Percentiles rank a stretch among this genome's conserved stretches.
These are phyloP conservation scores for Globisporangium radiosum DNA, from an alignment of 352 stramenopile genomes.

Conservation along the genomic window DNA sequence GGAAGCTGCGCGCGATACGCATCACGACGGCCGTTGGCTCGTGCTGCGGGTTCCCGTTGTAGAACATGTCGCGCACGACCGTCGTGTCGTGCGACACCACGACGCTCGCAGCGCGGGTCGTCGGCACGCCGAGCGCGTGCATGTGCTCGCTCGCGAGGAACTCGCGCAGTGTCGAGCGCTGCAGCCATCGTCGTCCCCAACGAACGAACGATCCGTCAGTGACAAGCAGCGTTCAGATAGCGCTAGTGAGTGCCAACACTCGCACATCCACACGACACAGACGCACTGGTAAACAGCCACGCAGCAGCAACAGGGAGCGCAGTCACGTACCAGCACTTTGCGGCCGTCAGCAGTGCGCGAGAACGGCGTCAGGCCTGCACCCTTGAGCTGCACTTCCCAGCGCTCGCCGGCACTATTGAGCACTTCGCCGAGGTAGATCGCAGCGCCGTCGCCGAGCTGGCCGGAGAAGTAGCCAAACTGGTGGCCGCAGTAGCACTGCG, in stretches of 20 bases:
- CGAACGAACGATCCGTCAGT: too few species aligned
- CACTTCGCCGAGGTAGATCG: conserved; percentile 87
- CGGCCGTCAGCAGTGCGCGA: conserved; percentile 91
- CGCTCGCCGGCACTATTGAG: conserved; percentile 31
- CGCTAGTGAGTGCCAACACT: background rate
- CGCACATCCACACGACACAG: background rate
- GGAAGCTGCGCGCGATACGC: conserved; percentile 1
- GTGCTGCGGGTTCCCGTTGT: conserved; percentile 19
- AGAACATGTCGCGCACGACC: too few species aligned
- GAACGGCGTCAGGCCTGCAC: conserved; percentile 93
- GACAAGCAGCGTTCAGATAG: background rate
- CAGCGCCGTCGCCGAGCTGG: conserved; percentile 87
- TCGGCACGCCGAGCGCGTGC: conserved; percentile 42
- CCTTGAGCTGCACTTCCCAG: conserved; percentile 97
- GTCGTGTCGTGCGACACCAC: conserved; percentile 80
- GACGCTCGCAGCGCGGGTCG: conserved; percentile 66
- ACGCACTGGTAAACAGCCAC: too few species aligned
- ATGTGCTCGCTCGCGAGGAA: conserved; percentile 97
- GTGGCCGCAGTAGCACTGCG: conserved; percentile 90
- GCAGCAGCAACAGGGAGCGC: background rate
- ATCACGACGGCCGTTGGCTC: conserved; percentile 83
- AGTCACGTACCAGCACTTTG: conserved; percentile 57
- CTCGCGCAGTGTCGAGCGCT: conserved; percentile 94
- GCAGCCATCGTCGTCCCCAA: background rate
- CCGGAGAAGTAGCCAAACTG: conserved; percentile 91